phyloP scores from a whole-genome alignment of 2,329 filamentous ascomycete species.

The Colletotrichum liriopes region DNA sequence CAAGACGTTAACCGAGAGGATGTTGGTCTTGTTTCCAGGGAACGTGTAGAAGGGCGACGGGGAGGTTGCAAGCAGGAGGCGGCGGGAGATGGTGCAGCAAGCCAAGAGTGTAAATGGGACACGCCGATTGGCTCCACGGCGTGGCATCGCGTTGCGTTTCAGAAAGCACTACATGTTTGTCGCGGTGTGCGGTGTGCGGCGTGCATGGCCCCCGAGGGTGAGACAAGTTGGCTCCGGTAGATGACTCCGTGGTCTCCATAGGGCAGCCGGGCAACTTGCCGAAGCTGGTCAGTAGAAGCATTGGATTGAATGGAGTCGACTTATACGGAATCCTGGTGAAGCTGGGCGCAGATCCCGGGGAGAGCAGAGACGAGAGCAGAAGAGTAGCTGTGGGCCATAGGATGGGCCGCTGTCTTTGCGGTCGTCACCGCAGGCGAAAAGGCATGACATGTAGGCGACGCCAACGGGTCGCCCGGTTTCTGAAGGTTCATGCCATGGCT shows the following conservation, averaged over 20 bases:
- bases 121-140: conserved; percentile 32
- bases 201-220: conserved; percentile 13
- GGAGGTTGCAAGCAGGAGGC: conserved; percentile 3
- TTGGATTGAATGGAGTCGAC: not conserved
- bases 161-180: conserved; percentile 29
- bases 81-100: not conserved
- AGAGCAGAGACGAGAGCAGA: no score
- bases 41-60: conserved; percentile 21
- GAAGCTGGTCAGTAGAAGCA: not conserved
- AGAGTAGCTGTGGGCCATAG: no score
- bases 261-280: conserved; percentile 18
- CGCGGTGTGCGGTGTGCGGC: conserved; percentile 24
- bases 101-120: not conserved
- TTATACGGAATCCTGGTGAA: conserved; percentile 1
- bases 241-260: conserved; percentile 21
- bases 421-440: not conserved
- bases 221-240: conserved; percentile 18
- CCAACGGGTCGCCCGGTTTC: conserved; percentile 21
- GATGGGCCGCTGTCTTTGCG: not conserved
- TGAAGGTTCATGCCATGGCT: conserved; percentile 31
- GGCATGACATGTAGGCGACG: not conserved
- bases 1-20: conserved; percentile 13
- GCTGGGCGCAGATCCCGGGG: not conserved
- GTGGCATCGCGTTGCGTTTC: conserved; percentile 29
- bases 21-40: conserved; percentile 37